A percentile compares a stretch with the other conserved stretches of the same genome.
These are phyloP conservation scores for Exophiala aquamarina DNA, from an alignment of 2,329 filamentous ascomycete species.

Conservation along the genomic window DNA sequence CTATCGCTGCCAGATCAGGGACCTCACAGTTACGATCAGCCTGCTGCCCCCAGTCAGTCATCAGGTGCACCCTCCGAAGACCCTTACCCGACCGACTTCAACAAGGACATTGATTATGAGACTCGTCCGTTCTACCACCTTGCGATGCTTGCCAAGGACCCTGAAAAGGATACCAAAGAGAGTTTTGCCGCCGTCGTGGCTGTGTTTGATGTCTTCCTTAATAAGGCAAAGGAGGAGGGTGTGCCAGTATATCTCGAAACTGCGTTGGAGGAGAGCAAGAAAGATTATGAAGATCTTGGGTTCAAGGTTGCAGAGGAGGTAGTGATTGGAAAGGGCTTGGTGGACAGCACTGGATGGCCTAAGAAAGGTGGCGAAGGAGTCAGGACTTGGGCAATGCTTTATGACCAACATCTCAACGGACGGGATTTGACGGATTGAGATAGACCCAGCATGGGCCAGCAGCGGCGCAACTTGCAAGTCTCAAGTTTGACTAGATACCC, in stretches of 20 bases:
- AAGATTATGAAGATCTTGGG: constrained; percentile 24
- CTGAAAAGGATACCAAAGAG: constrained; percentile 11
- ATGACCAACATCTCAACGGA: constrained; percentile 23
- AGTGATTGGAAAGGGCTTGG: constrained; percentile 23
- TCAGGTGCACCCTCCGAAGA: constrained; percentile 27
- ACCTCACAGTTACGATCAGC: constrained; percentile 27
- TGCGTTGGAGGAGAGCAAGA: constrained; percentile 17
- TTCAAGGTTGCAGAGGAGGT: constrained; percentile 27
- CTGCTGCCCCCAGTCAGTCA: constrained; percentile 27
- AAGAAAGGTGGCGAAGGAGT: constrained; percentile 25
- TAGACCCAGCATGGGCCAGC: background rate
- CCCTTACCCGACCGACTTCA: constrained; percentile 28
- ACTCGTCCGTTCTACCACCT: constrained; percentile 27
- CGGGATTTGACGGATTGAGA: background rate
- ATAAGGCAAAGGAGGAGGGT: constrained; percentile 22
- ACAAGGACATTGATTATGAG: constrained; percentile 28
- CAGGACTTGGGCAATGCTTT: constrained; percentile 27
- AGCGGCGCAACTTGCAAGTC: background rate
- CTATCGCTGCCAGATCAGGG: constrained; percentile 26
- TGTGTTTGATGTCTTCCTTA: constrained; percentile 21
- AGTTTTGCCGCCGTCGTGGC: constrained; percentile 18
- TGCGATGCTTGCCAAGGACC: constrained; percentile 24
- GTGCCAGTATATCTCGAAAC: constrained; percentile 27
- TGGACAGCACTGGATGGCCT: constrained; percentile 24
- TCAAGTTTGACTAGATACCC: background rate